phyloP scores from a whole-genome alignment of 2,329 filamentous ascomycete species.

The Cyanodermella asteris region DNA sequence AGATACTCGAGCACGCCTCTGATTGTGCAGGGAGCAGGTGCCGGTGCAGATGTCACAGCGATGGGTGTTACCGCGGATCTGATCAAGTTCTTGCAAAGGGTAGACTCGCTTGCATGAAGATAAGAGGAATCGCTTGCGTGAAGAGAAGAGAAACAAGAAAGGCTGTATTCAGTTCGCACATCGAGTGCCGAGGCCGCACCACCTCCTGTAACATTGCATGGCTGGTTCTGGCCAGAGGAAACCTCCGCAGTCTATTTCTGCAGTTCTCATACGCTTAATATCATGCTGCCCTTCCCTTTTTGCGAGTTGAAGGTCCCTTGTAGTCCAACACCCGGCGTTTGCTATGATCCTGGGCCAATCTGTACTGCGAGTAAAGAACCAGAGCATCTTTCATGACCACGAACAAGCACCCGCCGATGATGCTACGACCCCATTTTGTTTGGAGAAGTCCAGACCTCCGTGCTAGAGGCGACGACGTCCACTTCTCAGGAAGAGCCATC shows the following conservation, averaged over 20 bases:
- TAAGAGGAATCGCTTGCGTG: too few species aligned
- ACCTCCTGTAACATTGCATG: too few species aligned
- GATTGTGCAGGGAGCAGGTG: constrained; percentile 84
- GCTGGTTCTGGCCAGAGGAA: too few species aligned
- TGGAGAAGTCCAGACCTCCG: constrained; percentile 48
- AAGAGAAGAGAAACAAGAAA: too few species aligned
- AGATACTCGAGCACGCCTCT: constrained; percentile 78
- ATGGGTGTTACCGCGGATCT: constrained; percentile 95
- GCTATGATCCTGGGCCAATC: constrained; percentile 23
- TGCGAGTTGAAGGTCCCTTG: too few species aligned
- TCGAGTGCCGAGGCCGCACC: too few species aligned
- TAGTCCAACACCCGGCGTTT: constrained; percentile 25
- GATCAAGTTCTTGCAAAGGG: constrained; percentile 62
- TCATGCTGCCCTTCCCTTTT: too few species aligned
- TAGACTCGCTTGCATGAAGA: too few species aligned
- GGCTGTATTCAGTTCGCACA: too few species aligned
- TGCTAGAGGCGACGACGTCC: constrained; percentile 29
- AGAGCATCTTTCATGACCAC: constrained; percentile 57
- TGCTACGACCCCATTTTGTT: constrained; percentile 67
- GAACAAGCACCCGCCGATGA: constrained; percentile 74
- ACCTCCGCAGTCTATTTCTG: too few species aligned
- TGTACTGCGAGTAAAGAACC: constrained; percentile 34
- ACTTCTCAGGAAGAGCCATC: constrained; percentile 41
- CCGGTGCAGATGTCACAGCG: constrained; percentile 84
- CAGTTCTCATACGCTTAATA: too few species aligned